phyloP scores from a whole-genome alignment of 2,329 filamentous ascomycete species.

The Teratosphaeria gauchensis region DNA sequence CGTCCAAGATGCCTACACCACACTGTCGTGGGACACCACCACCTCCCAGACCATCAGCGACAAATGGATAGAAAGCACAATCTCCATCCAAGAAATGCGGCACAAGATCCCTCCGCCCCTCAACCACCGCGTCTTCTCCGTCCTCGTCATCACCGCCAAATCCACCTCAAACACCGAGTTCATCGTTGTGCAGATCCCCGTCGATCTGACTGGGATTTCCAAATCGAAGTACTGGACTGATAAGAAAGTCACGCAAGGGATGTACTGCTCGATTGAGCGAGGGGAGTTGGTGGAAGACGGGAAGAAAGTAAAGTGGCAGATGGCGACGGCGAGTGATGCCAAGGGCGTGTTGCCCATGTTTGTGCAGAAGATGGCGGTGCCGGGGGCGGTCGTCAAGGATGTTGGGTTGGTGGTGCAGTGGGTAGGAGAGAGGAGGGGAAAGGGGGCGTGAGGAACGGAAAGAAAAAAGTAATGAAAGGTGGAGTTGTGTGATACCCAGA shows the following conservation, averaged over 20 bases:
- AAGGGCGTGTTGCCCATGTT: conserved; percentile 55
- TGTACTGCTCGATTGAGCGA: conserved; percentile 58
- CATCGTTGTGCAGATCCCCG: conserved; percentile 30
- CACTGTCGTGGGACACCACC: conserved; percentile 34
- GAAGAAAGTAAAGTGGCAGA: conserved; percentile 57
- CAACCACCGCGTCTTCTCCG: conserved; percentile 55
- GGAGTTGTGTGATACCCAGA: background rate
- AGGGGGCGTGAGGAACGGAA: background rate
- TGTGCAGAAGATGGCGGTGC: conserved; percentile 55
- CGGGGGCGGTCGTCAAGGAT: conserved; percentile 58
- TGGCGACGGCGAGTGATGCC: conserved; percentile 67
- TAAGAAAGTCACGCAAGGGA: conserved; percentile 41
- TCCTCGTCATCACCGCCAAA: conserved; percentile 50
- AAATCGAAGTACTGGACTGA: conserved; percentile 23
- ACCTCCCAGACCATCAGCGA: conserved; percentile 11
- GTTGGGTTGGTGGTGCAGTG: conserved; percentile 59
- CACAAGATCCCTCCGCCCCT: conserved; percentile 54
- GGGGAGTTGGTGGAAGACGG: conserved; percentile 37
- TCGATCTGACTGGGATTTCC: conserved; percentile 26
- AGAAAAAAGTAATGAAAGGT: background rate
- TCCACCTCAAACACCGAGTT: conserved; percentile 9
- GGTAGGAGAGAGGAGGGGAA: conserved; percentile 25
- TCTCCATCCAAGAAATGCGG: conserved; percentile 52
- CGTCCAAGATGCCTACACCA: conserved; percentile 40
- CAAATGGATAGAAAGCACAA: conserved; percentile 27